These are phyloP conservation scores for Arxiozyma heterogenica DNA, from an alignment of 1,139 yeast species.

Conservation along the genomic window DNA sequence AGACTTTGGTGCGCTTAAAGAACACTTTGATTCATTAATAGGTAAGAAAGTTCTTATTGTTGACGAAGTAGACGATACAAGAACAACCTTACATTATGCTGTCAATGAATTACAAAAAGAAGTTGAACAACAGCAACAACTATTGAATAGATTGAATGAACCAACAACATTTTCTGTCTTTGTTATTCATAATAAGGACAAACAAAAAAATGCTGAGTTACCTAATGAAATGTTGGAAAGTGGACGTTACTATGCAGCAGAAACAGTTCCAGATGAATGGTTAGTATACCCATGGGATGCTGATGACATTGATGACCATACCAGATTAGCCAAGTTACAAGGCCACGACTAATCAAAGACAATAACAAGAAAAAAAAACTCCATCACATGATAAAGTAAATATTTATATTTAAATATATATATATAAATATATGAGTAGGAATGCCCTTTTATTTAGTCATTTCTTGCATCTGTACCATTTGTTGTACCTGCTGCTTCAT, in stretches of 20 bases:
- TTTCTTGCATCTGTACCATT: constrained; percentile 57
- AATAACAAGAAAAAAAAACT: too few relatives aligned
- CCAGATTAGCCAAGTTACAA: constrained; percentile 62
- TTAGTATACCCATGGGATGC: constrained; percentile 63
- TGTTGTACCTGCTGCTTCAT: constrained; percentile 79
- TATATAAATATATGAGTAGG: neutral
- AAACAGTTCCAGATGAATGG: constrained; percentile 49
- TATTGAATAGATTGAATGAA: constrained; percentile 30
- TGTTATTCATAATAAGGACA: constrained; percentile 51
- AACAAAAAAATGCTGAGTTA: constrained; percentile 47
- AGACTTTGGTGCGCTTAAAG: constrained; percentile 54
- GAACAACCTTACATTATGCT: constrained; percentile 91
- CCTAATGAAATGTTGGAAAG: constrained; percentile 39
- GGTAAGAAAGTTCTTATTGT: constrained; percentile 79
- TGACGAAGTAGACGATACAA: constrained; percentile 92
- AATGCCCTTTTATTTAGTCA: constrained; percentile 6
- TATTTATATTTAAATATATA: neutral
- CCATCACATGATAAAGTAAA: neutral
- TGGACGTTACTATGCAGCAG: constrained; percentile 45
- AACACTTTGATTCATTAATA: constrained; percentile 54
- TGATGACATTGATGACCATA: constrained; percentile 75
- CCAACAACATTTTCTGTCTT: constrained; percentile 46
- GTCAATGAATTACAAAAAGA: constrained; percentile 81
- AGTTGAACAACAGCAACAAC: constrained; percentile 44
- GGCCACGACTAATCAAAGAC: constrained; percentile 36